phyloP scores from a whole-genome alignment of 352 stramenopile genomes.

The Phytopythium montanum region DNA sequence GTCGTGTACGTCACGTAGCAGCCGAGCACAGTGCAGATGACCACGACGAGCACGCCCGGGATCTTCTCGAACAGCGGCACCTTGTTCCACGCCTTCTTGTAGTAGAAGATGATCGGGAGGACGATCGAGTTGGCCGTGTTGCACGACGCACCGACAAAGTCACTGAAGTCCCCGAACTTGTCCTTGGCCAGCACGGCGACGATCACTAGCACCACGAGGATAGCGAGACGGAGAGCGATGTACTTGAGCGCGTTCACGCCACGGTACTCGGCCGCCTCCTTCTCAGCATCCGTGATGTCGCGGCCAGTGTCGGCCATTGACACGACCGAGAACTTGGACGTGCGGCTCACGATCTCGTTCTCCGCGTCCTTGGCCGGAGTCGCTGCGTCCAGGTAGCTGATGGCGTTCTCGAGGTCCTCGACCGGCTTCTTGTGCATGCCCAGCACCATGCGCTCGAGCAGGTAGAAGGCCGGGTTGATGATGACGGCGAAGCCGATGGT shows the following conservation, averaged over 20 bases:
- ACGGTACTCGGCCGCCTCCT: slow-evolving; percentile 20
- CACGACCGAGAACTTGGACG: too few species aligned
- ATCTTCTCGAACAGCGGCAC: slow-evolving; percentile 15
- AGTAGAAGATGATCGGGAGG: slow-evolving; percentile 60
- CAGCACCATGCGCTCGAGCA: too few species aligned
- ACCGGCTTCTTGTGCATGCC: too few species aligned
- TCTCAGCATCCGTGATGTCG: slow-evolving; percentile 9
- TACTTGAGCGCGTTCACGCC: slow-evolving; percentile 31
- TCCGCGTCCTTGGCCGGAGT: neutral
- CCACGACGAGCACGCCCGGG: neutral
- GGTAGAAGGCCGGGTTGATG: slow-evolving; percentile 8
- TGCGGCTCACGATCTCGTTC: neutral
- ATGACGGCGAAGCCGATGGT: slow-evolving; percentile 43
- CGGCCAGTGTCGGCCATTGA: too few species aligned
- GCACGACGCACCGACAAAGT: slow-evolving; percentile 58
- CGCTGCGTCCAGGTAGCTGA: too few species aligned
- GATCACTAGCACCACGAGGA: slow-evolving; percentile 34
- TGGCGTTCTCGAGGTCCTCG: too few species aligned
- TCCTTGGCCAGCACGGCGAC: slow-evolving; percentile 44
- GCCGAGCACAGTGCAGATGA: neutral
- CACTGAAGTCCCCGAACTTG: slow-evolving; percentile 52
- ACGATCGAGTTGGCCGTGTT: slow-evolving; percentile 62
- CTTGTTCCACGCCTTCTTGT: slow-evolving; percentile 53
- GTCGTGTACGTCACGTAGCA: slow-evolving; percentile 24
- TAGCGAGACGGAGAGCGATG: slow-evolving; percentile 15